Evolutionary conservation across 169 alveolate genomes (phyloP).

Genomic region (Perkinsus marinus): DNA sequence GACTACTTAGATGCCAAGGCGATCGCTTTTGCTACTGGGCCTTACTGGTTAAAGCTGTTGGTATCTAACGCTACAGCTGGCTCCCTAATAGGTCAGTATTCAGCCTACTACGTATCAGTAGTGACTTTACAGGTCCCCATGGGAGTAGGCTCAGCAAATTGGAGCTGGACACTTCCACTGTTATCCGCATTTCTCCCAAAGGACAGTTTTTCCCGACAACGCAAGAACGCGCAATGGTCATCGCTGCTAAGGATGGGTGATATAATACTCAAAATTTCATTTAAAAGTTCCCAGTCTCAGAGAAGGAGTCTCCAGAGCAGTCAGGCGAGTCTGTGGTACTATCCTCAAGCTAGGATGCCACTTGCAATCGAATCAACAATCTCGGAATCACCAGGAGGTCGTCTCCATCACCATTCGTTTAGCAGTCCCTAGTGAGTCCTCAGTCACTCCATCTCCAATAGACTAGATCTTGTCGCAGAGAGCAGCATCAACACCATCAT

Average conservation of each 20-base stretch:
- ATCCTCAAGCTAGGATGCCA: background rate
- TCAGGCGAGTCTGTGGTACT: background rate
- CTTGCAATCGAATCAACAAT: background rate
- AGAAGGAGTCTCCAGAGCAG: background rate
- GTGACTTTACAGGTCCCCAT: background rate
- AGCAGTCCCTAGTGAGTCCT: no score
- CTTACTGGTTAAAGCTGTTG: background rate
- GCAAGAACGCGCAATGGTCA: background rate
- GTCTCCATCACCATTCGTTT: no score
- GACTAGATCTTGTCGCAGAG: background rate
- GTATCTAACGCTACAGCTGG: background rate
- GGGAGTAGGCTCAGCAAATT: background rate
- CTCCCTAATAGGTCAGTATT: background rate
- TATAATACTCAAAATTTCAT: background rate
- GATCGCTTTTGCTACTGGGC: background rate
- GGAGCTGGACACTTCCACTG: background rate
- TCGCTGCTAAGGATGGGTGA: background rate
- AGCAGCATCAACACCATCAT: background rate
- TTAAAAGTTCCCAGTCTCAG: background rate
- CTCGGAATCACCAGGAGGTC: no score
- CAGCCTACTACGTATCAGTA: background rate
- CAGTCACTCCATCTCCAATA: no score
- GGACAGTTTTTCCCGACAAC: background rate
- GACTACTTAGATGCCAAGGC: background rate
- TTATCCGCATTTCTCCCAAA: background rate